Conservation (phyloP, 2,329 filamentous ascomycete species). For the Fusarium luffae region DNA sequence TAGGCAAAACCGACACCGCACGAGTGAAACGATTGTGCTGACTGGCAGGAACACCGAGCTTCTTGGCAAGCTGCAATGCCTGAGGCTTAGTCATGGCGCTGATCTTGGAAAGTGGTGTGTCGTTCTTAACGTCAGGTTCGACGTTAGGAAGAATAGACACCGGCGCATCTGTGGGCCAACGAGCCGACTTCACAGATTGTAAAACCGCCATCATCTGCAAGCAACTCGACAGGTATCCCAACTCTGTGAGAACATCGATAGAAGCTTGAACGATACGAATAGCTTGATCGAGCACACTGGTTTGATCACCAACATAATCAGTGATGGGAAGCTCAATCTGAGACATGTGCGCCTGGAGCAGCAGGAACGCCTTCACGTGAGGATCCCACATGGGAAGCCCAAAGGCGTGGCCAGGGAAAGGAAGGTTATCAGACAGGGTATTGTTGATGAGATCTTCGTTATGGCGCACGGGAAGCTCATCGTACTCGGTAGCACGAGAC, state of each 20-base stretch:
- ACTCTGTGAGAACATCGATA: slow-evolving; percentile 91
- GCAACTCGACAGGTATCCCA: slow-evolving; percentile 83
- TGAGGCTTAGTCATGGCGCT: slow-evolving; percentile 51
- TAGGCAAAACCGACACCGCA: slow-evolving; percentile 74
- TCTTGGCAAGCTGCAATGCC: slow-evolving; percentile 58
- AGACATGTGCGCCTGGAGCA: slow-evolving; percentile 95
- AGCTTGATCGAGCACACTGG: slow-evolving; percentile 89
- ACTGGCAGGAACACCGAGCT: slow-evolving; percentile 61
- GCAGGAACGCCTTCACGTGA: slow-evolving; percentile 93
- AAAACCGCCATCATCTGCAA: slow-evolving; percentile 85
- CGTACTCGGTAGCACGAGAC: slow-evolving; percentile 92
- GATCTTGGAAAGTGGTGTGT: slow-evolving; percentile 58
- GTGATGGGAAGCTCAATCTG: slow-evolving; percentile 92
- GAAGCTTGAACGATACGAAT: slow-evolving; percentile 97
- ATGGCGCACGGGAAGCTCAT: slow-evolving; percentile 96
- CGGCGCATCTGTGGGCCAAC: slow-evolving; percentile 87
- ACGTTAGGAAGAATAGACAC: slow-evolving; percentile 84
- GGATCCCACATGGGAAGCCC: slow-evolving; percentile 97
- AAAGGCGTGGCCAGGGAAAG: slow-evolving; percentile 68
- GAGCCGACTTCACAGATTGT: slow-evolving; percentile 90
- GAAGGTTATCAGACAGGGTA: slow-evolving; percentile 84
- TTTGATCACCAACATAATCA: slow-evolving; percentile 96
- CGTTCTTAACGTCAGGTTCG: slow-evolving; percentile 56
- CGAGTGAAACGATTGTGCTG: slow-evolving; percentile 64
- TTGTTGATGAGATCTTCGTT: slow-evolving; percentile 98